phyloP scores from a whole-genome alignment of 805 yeast species.

The Lipomyces orientalis region DNA sequence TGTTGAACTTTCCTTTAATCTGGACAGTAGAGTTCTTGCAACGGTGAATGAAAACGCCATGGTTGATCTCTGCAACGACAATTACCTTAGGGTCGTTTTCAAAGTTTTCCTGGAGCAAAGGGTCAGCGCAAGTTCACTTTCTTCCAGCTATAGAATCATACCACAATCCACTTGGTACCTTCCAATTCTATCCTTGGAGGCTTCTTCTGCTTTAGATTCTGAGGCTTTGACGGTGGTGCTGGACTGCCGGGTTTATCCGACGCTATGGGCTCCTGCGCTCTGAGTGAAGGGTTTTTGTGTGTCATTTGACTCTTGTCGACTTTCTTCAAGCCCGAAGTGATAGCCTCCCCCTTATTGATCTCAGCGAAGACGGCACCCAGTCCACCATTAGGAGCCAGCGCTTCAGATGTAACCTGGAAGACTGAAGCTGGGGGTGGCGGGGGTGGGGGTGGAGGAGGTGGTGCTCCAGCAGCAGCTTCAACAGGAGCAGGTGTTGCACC shows the following conservation, averaged over 20 bases:
- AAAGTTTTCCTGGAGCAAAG: slow-evolving; percentile 61
- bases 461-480: slow-evolving; percentile 48
- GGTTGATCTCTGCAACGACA: slow-evolving; percentile 82
- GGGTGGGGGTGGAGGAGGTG: slow-evolving; percentile 87
- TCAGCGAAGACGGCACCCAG: slow-evolving; percentile 92
- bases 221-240: slow-evolving; percentile 85
- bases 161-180: slow-evolving; percentile 86
- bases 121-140: neutral
- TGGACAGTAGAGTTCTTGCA: slow-evolving; percentile 76
- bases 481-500: slow-evolving; percentile 45
- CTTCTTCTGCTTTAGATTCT: slow-evolving; percentile 57
- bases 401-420: slow-evolving; percentile 48
- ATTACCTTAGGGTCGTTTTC: slow-evolving; percentile 67
- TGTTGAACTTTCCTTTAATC: slow-evolving; percentile 89
- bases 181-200: slow-evolving; percentile 70
- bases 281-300: slow-evolving; percentile 84
- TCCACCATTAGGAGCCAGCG: slow-evolving; percentile 53
- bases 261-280: slow-evolving; percentile 60
- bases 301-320: slow-evolving; percentile 95
- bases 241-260: slow-evolving; percentile 20
- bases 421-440: slow-evolving; percentile 86
- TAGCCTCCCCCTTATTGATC: slow-evolving; percentile 79
- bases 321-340: slow-evolving; percentile 85
- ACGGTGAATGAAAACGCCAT: slow-evolving; percentile 86
- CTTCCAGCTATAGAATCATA: neutral